Percentiles rank a stretch among this genome's conserved stretches.
Conservation (phyloP, 2,329 filamentous ascomycete species). For the Hypoxylon sp. region DNA sequence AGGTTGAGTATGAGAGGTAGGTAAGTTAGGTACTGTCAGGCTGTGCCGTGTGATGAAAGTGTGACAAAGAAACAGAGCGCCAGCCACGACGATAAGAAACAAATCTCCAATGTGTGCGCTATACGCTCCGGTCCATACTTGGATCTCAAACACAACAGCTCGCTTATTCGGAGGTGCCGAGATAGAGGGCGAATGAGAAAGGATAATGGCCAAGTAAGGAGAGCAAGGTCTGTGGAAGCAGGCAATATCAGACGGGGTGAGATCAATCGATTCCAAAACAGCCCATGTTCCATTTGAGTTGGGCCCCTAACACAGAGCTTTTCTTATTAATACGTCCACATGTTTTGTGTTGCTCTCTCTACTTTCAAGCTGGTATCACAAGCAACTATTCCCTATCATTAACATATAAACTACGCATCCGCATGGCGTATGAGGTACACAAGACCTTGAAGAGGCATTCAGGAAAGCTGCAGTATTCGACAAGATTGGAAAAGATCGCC, state of each 20-base stretch:
- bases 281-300: slow-evolving; percentile 36
- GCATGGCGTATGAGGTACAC: slow-evolving; percentile 7
- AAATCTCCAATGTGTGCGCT: slow-evolving; percentile 8
- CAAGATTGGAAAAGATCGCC: slow-evolving; percentile 37
- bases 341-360: slow-evolving; percentile 4
- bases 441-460: slow-evolving; percentile 11
- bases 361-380: slow-evolving; percentile 9
- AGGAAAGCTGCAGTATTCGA: slow-evolving; percentile 25
- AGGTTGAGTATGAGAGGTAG: background rate
- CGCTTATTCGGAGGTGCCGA: slow-evolving; percentile 10
- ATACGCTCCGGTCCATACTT: background rate
- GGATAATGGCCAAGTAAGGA: background rate
- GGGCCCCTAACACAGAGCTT: slow-evolving; percentile 12
- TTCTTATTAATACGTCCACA: slow-evolving; percentile 3
- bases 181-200: slow-evolving; percentile 2
- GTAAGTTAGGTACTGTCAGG: slow-evolving; percentile 1
- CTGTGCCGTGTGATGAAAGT: slow-evolving; percentile 1
- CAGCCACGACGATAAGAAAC: slow-evolving; percentile 17
- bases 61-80: slow-evolving; percentile 20
- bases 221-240: slow-evolving; percentile 2
- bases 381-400: slow-evolving; percentile 21
- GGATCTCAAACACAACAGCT: slow-evolving; percentile 4
- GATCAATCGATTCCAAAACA: slow-evolving; percentile 42
- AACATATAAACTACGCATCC: slow-evolving; percentile 5
- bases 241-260: slow-evolving; percentile 27